Base-by-base conservation (phyloP, 1,284 basidiomycete species). In the Meira nashicola region DNA sequence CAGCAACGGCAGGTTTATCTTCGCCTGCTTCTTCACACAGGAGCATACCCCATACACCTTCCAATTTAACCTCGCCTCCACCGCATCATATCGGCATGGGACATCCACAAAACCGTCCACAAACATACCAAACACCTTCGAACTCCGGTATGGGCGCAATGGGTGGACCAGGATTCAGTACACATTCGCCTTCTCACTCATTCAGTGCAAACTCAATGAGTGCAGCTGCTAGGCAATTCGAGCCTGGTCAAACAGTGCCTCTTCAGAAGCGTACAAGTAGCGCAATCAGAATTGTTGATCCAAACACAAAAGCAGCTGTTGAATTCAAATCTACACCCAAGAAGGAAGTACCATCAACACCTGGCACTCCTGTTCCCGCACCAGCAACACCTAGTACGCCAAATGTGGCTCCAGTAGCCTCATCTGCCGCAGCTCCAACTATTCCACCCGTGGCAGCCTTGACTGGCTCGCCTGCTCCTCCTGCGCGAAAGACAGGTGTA, bases 271-370 rank as follows among this genome's bases (percentile, higher is more conserved):
- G 73, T 33, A 64, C 63, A 54, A 74, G 70, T 62, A 70, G 68
- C 49, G 76, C 76, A 37, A 74, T 78, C 50, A 68, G 68, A 49
- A 78, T 78, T 54, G 76, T 78, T 50, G 75, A 78, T 63, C 76
- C 76, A 19, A 71, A 76, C 48, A 78, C 76, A n/a, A 70, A 76
- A 57, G 63, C 73, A 15, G 63, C 71, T 38, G 60, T 78, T 41
- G 74, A 77, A 39, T 50, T 75, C 12, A 70, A 67, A 55, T 67
- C 68, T 49, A 64, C 73, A 15, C 44, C 53, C 23, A 51, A 63
- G 17, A 61, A 63, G 55, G 51, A 58, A 41, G 63, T 63, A 10
- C 65, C 67, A 0, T 58, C 65, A 17, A 39, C 17, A 39, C 47
- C 43, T 41, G 54, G 38, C 33, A 49, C 28, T 40, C 44, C 44